Base-by-base conservation (phyloP, 257 asterid genomes). In the Capsicum baccatum region DNA sequence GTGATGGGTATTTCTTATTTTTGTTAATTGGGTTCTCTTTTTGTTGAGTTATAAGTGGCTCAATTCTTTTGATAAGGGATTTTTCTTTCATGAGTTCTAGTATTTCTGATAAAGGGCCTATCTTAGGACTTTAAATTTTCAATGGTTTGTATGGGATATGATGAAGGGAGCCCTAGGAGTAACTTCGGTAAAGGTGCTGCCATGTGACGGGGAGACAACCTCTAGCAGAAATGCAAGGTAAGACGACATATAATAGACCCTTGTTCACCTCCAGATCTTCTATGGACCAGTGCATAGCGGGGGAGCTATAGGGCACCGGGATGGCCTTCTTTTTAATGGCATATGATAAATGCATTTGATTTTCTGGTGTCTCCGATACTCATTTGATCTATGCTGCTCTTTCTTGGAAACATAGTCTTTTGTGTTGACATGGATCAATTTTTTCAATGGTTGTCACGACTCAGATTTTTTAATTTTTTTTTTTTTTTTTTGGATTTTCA, bases 291-390 rank as follows among this genome's bases (percentile, higher is more conserved):
- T 4, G 42, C 3, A 39, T 39, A 39, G 42, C 42, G 42, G 42
- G 42, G 26, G 26, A 39, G 42, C 42, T 39, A 39, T 39, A 39
- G 42, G 3, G 42, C 42, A 39, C 42, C 42, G 42, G 42, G 42
- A 2, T 4, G 5, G 4, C 42, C 42, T 39, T 39, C 5, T 39
- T 39, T 39, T 39, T 2, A 2, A 39, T 39, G 42, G 42, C 4
- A 39, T 39, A 39, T 39, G 42, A 39, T 39, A 39, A 39, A 39
- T 39, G 42, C 5, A 39, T 39, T 39, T 13, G 76, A 81, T 62
- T 63, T 82, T 12, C n/a, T 81, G 84, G 48, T 64, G 79, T 82
- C 60, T 42, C 63, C 7, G 47, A 50, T 52, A 13, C 63, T 8
- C 26, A 26, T 26, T 26, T 26, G 64, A 78, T 78, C 16, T 78